Base-by-base conservation (phyloP, 2,329 filamentous ascomycete species). In the Thermothelomyces thermophilus region DNA sequence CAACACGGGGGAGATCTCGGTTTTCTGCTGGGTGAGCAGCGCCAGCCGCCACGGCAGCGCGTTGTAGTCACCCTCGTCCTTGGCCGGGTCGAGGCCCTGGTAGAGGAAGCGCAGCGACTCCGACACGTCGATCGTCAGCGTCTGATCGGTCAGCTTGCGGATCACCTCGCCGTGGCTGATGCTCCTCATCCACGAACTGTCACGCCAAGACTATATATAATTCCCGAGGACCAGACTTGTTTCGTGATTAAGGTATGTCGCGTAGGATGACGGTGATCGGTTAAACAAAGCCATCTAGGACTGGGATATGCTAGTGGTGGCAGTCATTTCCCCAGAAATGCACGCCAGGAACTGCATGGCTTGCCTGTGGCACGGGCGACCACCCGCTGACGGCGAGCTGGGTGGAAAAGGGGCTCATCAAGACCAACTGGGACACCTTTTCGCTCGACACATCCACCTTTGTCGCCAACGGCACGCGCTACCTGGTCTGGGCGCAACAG, bases 191-290 rank as follows among this genome's bases (percentile, higher is more conserved):
- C 69, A 71, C 10, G 59, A 51, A 1, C 51, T 59, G 0, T 59
- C 53, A n/a, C n/a, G n/a, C n/a, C n/a, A n/a, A n/a, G n/a, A n/a
- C n/a, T n/a, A n/a, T n/a, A n/a, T n/a, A n/a, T n/a, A n/a, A n/a
- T n/a, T n/a, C n/a, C n/a, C n/a, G n/a, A n/a, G n/a, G n/a, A n/a
- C n/a, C n/a, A n/a, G n/a, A n/a, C n/a, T n/a, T n/a, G n/a, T n/a
- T 2, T 52, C 60, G 0, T 64, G 62, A 4, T 52, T 56, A 52
- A 71, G 76, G 76, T 80, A 77, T 60, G 67, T 78, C n/a, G n/a
- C n/a, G n/a, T n/a, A n/a, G n/a, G n/a, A n/a, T n/a, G n/a, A n/a
- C n/a, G n/a, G n/a, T n/a, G n/a, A n/a, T n/a, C n/a, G n/a, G n/a
- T n/a, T n/a, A n/a, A n/a, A n/a, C n/a, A n/a, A n/a, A n/a, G n/a